Conservation (phyloP, 1,139 yeast species). For the Suhomyces kunorum region DNA sequence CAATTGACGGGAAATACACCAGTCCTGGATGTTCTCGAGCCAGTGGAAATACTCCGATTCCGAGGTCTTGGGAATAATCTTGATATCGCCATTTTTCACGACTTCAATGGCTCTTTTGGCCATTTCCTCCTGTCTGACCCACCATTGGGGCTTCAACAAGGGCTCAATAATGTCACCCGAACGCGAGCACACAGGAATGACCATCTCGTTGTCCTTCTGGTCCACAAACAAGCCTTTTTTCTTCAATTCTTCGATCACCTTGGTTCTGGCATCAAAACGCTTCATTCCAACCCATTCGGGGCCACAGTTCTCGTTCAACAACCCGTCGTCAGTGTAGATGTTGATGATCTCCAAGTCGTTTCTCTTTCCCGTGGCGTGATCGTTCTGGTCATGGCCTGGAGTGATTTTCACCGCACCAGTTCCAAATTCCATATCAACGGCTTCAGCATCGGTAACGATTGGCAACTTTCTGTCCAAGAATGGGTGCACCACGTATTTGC, state of each 20-base stretch:
- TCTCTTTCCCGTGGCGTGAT: constrained; percentile 95
- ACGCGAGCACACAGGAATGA: constrained; percentile 90
- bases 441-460: constrained; percentile 83
- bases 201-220: constrained; percentile 93
- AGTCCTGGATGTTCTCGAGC: constrained; percentile 95
- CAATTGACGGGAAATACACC: constrained; percentile 98
- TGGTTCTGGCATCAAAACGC: constrained; percentile 90
- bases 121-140: constrained; percentile 92
- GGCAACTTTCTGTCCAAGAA: constrained; percentile 85
- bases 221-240: constrained; percentile 74
- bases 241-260: constrained; percentile 80
- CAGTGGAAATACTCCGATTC: constrained; percentile 94
- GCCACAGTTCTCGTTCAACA: constrained; percentile 89
- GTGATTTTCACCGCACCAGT: constrained; percentile 99
- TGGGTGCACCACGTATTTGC: constrained; percentile 89
- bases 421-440: constrained; percentile 99
- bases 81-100: constrained; percentile 78
- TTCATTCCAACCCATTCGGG: constrained; percentile 82
- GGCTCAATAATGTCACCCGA: constrained; percentile 98
- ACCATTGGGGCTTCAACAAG: constrained; percentile 97
- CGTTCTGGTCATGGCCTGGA: constrained; percentile 97
- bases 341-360: constrained; percentile 84
- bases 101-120: constrained; percentile 87
- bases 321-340: constrained; percentile 90
- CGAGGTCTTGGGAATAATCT: constrained; percentile 83